phyloP scores from a whole-genome alignment of 306 rosid genomes.

The Dryas drummondii region DNA sequence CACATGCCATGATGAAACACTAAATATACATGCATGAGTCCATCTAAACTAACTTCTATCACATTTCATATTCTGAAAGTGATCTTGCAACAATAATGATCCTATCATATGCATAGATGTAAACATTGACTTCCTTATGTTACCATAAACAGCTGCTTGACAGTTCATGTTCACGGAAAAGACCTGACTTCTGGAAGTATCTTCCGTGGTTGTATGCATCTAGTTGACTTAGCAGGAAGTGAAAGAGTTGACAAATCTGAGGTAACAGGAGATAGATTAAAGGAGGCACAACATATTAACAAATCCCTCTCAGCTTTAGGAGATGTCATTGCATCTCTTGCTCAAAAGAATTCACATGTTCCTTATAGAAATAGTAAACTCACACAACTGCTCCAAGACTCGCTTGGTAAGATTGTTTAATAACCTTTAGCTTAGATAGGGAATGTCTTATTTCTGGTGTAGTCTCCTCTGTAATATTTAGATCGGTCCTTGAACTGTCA shows the following conservation, averaged over 20 bases:
- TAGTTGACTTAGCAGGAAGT: slow-evolving; percentile 98
- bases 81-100: background rate
- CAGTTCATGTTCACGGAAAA: slow-evolving; percentile 93
- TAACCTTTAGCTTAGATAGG: background rate
- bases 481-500: slow-evolving; percentile 23
- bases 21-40: background rate
- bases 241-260: slow-evolving; percentile 96
- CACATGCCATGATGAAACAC: too few species aligned
- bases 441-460: background rate
- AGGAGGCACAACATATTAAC: slow-evolving; percentile 97
- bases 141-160: slow-evolving; percentile 70
- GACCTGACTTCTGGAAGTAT: slow-evolving; percentile 64
- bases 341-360: slow-evolving; percentile 80
- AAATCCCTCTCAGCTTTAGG: slow-evolving; percentile 97
- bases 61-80: background rate
- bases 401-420: slow-evolving; percentile 62
- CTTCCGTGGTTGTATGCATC: slow-evolving; percentile 85
- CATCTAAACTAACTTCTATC: background rate
- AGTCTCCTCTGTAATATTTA: slow-evolving; percentile 6
- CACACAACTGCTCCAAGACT: slow-evolving; percentile 92
- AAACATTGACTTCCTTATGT: slow-evolving; percentile 24
- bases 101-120: background rate
- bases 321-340: slow-evolving; percentile 91
- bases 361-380: slow-evolving; percentile 97
- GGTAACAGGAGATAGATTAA: slow-evolving; percentile 88